phyloP scores from a whole-genome alignment of 2,329 filamentous ascomycete species.

The Fusarium sp. region DNA sequence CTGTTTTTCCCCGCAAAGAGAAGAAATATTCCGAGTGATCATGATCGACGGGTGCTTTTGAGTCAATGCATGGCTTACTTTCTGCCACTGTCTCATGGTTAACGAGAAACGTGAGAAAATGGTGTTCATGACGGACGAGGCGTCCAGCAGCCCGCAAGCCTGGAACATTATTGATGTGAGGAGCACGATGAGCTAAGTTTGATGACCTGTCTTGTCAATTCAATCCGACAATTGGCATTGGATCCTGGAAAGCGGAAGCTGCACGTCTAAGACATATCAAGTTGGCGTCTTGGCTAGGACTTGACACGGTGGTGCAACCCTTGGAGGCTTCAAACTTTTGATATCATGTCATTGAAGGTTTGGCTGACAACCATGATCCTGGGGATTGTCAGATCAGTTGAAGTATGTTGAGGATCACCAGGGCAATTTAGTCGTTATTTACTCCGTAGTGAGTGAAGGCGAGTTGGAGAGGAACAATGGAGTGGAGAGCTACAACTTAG shows the following conservation, averaged over 20 bases:
- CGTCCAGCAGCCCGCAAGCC: conserved; percentile 27
- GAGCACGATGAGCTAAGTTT: conserved; percentile 22
- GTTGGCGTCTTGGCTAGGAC: conserved; percentile 3
- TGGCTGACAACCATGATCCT: neutral
- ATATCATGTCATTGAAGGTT: conserved; percentile 1
- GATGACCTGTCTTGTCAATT: conserved; percentile 15
- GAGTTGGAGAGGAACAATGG: neutral
- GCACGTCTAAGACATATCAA: conserved; percentile 9
- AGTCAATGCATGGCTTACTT: conserved; percentile 15
- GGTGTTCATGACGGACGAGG: conserved; percentile 41
- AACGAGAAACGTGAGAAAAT: conserved; percentile 29
- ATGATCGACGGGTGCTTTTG: conserved; percentile 23
- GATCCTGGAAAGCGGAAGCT: conserved; percentile 14
- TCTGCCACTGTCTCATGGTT: conserved; percentile 34
- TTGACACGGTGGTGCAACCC: neutral
- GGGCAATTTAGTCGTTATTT: neutral
- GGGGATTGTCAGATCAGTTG: neutral
- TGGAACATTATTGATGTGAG: conserved; percentile 37
- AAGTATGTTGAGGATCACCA: neutral
- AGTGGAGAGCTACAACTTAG: neutral
- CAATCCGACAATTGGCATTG: conserved; percentile 22
- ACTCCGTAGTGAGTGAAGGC: neutral
- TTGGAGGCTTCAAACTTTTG: neutral
- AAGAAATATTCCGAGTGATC: conserved; percentile 13
- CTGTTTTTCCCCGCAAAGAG: conserved; percentile 29